phyloP scores from a whole-genome alignment of 1,284 basidiomycete species.

The Malassezia obtusa region DNA sequence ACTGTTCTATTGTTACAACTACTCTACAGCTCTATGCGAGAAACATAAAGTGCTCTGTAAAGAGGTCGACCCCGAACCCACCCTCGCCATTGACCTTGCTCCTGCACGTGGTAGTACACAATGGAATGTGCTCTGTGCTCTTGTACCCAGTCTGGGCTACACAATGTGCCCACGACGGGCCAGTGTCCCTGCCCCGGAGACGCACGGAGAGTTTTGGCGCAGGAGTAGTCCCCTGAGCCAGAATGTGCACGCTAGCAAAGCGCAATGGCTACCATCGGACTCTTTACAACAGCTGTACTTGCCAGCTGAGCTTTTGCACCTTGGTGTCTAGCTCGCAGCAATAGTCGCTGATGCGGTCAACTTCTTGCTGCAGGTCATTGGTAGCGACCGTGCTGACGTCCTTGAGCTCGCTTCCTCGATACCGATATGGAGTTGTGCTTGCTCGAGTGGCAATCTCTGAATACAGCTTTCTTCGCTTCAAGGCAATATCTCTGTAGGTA shows the following conservation, averaged over 20 bases:
- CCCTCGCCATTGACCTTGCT: too few relatives aligned
- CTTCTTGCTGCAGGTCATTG: neutral
- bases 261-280: neutral
- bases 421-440: neutral
- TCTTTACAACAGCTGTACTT: neutral
- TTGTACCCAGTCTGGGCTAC: too few relatives aligned
- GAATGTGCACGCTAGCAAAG: neutral
- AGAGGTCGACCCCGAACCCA: too few relatives aligned
- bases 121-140: too few relatives aligned
- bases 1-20: too few relatives aligned
- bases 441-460: neutral
- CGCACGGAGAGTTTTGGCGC: neutral
- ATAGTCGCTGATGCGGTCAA: neutral
- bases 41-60: too few relatives aligned
- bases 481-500: neutral
- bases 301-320: constrained; percentile 1
- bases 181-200: too few relatives aligned
- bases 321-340: neutral
- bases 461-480: constrained; percentile 1
- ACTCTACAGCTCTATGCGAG: too few relatives aligned
- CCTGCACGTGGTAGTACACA: too few relatives aligned
- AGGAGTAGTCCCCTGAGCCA: neutral
- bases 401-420: neutral
- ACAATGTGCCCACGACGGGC: too few relatives aligned
- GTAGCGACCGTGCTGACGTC: neutral